Conservation (phyloP, 208 protist species). For the Acanthamoeba polyphaga region DNA sequence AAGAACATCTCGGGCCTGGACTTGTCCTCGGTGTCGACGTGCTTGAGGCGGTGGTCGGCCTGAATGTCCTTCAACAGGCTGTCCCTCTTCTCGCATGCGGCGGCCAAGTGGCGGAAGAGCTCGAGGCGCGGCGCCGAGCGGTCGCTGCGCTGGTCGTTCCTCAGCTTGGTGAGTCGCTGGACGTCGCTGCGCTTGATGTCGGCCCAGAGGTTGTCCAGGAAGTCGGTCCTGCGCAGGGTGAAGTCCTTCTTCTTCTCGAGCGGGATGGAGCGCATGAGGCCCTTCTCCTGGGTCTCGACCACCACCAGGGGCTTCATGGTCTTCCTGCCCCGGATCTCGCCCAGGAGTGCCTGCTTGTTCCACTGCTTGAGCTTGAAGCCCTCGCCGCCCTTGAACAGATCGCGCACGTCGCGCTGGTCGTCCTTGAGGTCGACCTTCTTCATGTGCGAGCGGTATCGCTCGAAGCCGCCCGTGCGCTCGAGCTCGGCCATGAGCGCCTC, state of each 20-base stretch:
- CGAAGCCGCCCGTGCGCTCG: conserved; percentile 7
- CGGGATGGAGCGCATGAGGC: neutral
- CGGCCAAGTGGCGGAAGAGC: neutral
- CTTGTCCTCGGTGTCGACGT: conserved; percentile 61
- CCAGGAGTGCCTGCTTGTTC: conserved; percentile 38
- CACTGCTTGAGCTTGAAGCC: conserved; percentile 28
- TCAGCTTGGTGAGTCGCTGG: neutral
- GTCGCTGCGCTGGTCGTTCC: neutral
- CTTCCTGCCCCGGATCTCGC: conserved; percentile 25
- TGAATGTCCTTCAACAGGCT: neutral
- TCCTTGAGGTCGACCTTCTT: conserved; percentile 6
- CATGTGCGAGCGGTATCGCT: neutral
- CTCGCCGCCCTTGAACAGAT: neutral
- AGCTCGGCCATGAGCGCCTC: conserved; percentile 23
- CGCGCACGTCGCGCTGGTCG: neutral
- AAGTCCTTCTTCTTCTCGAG: neutral
- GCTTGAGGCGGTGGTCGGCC: neutral
- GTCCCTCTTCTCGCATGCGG: neutral
- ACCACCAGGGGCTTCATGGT: neutral
- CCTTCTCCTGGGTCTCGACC: conserved; percentile 12
- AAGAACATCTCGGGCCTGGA: conserved; percentile 16
- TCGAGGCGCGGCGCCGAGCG: conserved; percentile 1
- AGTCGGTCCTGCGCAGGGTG: neutral
- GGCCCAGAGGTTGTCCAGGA: neutral
- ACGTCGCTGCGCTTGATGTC: conserved; percentile 2